Percentiles rank a stretch among this genome's conserved stretches.
phyloP scores from a whole-genome alignment of 2,329 filamentous ascomycete genomes.

The Lachnum nothofagi region DNA sequence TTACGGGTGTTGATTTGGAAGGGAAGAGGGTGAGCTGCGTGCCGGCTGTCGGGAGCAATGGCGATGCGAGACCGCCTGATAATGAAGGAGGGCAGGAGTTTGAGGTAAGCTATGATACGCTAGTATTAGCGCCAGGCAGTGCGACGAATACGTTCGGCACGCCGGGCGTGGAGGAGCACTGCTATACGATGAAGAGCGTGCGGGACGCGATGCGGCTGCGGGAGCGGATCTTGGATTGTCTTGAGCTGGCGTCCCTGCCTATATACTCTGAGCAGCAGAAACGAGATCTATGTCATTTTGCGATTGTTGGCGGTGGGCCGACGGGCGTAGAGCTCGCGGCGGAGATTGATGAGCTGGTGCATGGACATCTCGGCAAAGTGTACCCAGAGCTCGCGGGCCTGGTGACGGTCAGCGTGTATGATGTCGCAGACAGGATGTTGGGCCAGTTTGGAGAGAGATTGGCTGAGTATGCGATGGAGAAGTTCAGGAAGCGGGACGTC shows the following conservation, averaged over 20 bases:
- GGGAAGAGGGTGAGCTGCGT: constrained; percentile 33
- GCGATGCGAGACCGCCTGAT: background rate
- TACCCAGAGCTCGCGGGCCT: constrained; percentile 57
- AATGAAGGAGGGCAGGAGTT: constrained; percentile 31
- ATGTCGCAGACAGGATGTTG: constrained; percentile 66
- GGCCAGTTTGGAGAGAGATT: constrained; percentile 70
- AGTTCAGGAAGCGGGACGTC: constrained; percentile 62
- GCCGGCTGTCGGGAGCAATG: constrained; percentile 31
- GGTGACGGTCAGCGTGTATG: constrained; percentile 65
- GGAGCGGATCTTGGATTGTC: constrained; percentile 57
- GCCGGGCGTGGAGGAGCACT: constrained; percentile 72
- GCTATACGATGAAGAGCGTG: constrained; percentile 76
- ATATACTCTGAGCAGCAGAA: constrained; percentile 50
- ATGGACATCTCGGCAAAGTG: constrained; percentile 57
- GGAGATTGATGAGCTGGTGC: constrained; percentile 67
- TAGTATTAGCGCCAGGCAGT: constrained; percentile 41
- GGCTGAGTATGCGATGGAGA: constrained; percentile 62
- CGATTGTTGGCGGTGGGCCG: constrained; percentile 65
- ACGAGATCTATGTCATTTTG: constrained; percentile 64
- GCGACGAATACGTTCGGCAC: constrained; percentile 66
- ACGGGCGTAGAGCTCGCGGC: constrained; percentile 68
- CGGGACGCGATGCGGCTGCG: constrained; percentile 68
- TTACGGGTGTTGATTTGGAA: constrained; percentile 36
- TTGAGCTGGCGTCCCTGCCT: constrained; percentile 63
- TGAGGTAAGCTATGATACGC: constrained; percentile 38